phyloP scores from a whole-genome alignment of 1,284 basidiomycete genomes.

The Ustilago tritici region DNA sequence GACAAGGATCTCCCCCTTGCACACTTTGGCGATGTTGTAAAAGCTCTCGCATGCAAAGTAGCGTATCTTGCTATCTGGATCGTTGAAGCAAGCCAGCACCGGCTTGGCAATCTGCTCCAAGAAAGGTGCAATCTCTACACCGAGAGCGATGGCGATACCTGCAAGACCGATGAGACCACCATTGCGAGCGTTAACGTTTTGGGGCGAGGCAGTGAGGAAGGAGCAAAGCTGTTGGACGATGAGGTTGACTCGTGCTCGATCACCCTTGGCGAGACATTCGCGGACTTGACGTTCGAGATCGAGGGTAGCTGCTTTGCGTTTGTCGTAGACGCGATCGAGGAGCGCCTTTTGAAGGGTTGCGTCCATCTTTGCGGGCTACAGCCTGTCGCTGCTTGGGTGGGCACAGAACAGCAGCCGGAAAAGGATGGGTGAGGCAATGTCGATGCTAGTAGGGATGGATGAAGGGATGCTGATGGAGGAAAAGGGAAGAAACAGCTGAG shows the following conservation, averaged over 20 bases:
- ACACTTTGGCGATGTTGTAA: conserved; percentile 96
- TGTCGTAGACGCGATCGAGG: conserved; percentile 78
- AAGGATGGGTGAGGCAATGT: neutral
- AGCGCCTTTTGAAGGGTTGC: conserved; percentile 66
- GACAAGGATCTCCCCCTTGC: conserved; percentile 94
- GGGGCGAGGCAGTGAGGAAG: conserved; percentile 63
- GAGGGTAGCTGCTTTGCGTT: conserved; percentile 92
- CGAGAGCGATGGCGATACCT: conserved; percentile 93
- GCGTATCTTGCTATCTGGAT: conserved; percentile 92
- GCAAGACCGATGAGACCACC: conserved; percentile 97
- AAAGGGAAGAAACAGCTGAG: neutral
- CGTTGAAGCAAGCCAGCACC: conserved; percentile 91
- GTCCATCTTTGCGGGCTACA: conserved; percentile 30
- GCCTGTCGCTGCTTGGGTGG: neutral
- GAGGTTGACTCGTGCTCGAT: conserved; percentile 82
- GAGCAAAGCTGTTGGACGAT: conserved; percentile 95
- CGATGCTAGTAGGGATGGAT: neutral
- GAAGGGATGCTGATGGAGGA: neutral
- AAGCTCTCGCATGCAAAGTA: conserved; percentile 98
- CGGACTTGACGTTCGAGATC: conserved; percentile 96
- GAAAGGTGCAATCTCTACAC: conserved; percentile 90
- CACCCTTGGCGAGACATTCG: conserved; percentile 83
- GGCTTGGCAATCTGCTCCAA: conserved; percentile 92
- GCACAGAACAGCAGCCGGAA: neutral
- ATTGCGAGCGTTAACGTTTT: conserved; percentile 80